Base-by-base conservation (phyloP, 2,329 filamentous ascomycete species). In the Aspergillus transmontanensis region DNA sequence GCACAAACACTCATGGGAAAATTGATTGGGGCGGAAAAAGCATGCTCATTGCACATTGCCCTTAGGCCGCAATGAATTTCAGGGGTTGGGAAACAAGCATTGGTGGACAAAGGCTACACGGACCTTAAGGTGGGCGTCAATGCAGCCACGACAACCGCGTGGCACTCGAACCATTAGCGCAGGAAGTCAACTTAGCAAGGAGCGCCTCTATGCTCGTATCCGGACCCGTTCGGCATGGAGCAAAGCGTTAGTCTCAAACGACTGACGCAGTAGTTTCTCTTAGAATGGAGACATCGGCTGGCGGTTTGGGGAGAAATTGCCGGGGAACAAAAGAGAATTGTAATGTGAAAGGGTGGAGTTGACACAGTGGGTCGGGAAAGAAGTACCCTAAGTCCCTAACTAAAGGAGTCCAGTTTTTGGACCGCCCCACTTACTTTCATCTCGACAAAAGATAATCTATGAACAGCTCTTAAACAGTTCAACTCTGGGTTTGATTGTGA, bases 161-260 rank as follows among this genome's bases (percentile, higher is more conserved):
- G 75, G 73, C 63, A 73, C 70, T 58, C 71, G 69, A 58, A 73
- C 73, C 76, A 78, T 77, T 50, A 16, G 64, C 59, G 54, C 58
- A 64, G 62, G 53, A 61, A 64, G 26, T 28, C 26, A 28, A 28
- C 26, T 28, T 28, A 28, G 26, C 26, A 7, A 28, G 26, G 23
- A 41, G 60, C 30, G 57, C 60, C 45, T 62, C 45, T 45, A 41
- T 51, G 26, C 50, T 62, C 53, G 59, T 61, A 53, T 61, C 53
- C 57, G 57, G 62, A 57, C 54, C 23, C 16, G 46, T 30, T 57
- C 63, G 61, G 60, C 64, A 66, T 67, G 21, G 61, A 56, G 46
- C 32, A 48, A 57, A 30, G 54, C 60, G 23, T 51, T 51, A 51
- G 48, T 51, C 28, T 28, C n/a, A 23, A 46, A n/a, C 23, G 23